These are phyloP conservation scores for Abrus pulchellus DNA, from an alignment of 306 rosid species.

Conservation along the genomic window DNA sequence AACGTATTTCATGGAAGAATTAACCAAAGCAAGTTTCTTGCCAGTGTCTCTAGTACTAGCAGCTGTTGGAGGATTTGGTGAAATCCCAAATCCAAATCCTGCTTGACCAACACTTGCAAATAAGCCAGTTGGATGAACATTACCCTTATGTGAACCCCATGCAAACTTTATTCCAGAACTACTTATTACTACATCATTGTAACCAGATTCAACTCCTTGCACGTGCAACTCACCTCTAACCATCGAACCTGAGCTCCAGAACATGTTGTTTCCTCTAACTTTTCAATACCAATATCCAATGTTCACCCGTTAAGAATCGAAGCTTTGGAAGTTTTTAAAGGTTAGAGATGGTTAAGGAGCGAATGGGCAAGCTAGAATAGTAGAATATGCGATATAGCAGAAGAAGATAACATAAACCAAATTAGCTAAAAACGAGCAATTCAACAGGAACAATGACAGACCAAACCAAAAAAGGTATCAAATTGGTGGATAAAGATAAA, in stretches of 20 bases:
- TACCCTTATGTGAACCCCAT: slow-evolving; percentile 3
- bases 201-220: slow-evolving; percentile 40
- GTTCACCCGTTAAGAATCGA: neutral
- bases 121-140: slow-evolving; percentile 41
- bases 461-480: slow-evolving; percentile 1
- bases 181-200: slow-evolving; percentile 48
- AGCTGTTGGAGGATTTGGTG: slow-evolving; percentile 46
- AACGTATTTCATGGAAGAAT: slow-evolving; percentile 44
- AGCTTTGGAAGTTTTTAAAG: slow-evolving; percentile 31
- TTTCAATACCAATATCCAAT: slow-evolving; percentile 9
- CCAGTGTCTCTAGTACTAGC: slow-evolving; percentile 5
- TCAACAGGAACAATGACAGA: slow-evolving; percentile 15
- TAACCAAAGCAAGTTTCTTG: slow-evolving; percentile 11
- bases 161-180: slow-evolving; percentile 57
- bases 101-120: slow-evolving; percentile 52
- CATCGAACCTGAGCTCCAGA: slow-evolving; percentile 35
- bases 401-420: neutral
- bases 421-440: slow-evolving; percentile 8
- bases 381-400: neutral
- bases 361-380: slow-evolving; percentile 37
- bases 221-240: slow-evolving; percentile 46
- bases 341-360: neutral
- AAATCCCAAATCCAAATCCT: slow-evolving; percentile 41
- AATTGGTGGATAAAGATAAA: slow-evolving; percentile 25
- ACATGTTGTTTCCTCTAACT: neutral